phyloP scores from a whole-genome alignment of 2,329 filamentous ascomycete species.

The Pseudogymnoascus sp. region DNA sequence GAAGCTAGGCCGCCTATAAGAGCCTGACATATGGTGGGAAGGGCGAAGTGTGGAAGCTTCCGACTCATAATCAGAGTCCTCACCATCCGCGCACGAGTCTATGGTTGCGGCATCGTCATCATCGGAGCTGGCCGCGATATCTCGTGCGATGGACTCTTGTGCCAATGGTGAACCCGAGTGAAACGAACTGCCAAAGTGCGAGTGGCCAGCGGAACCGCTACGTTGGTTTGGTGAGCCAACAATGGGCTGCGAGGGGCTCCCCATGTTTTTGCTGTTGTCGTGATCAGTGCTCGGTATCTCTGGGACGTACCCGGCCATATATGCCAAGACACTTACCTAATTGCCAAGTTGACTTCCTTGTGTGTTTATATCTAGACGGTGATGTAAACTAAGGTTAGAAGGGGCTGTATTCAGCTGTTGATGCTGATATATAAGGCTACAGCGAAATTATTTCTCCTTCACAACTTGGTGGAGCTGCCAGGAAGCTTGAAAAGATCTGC shows the following conservation, averaged over 20 bases:
- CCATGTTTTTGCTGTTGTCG: background rate
- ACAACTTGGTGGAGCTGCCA: background rate
- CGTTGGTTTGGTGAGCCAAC: background rate
- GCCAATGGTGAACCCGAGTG: conserved; percentile 55
- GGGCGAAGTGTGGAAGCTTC: conserved; percentile 28
- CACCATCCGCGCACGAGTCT: conserved; percentile 29
- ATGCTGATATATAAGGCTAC: background rate
- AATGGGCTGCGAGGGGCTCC: background rate
- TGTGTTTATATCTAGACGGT: background rate
- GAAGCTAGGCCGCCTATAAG: conserved; percentile 70
- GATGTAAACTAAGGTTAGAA: background rate
- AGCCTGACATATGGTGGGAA: conserved; percentile 46
- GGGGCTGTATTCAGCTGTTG: background rate
- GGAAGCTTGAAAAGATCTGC: background rate
- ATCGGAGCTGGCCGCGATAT: conserved; percentile 52
- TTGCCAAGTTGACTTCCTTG: background rate
- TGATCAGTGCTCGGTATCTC: background rate
- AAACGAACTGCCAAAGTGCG: conserved; percentile 37
- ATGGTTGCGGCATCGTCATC: conserved; percentile 42
- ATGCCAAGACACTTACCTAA: background rate
- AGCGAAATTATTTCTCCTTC: background rate
- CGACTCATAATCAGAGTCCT: conserved; percentile 35
- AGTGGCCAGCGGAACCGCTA: conserved; percentile 23
- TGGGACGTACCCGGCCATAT: background rate
- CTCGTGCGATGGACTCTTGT: conserved; percentile 55